Percentiles rank a stretch among this genome's conserved stretches.
Conservation (phyloP, 352 stramenopile genomes). For the Phytophthora cactorum region DNA sequence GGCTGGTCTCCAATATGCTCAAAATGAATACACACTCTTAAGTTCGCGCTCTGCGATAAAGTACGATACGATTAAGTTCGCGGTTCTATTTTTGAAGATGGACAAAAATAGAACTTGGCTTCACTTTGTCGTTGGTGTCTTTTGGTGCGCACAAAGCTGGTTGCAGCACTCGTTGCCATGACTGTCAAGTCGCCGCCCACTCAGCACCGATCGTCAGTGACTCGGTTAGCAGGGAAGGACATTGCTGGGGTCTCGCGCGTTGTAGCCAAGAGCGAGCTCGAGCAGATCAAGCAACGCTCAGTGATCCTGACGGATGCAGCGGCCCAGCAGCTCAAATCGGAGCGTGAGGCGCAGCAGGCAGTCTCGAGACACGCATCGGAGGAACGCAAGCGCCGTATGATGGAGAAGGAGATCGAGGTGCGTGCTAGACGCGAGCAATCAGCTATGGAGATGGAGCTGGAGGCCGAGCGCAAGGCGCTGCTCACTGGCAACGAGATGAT, state of each 20-base stretch:
- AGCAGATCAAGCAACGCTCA: slow-evolving; percentile 61
- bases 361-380: slow-evolving; percentile 61
- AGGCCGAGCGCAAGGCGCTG: slow-evolving; percentile 65
- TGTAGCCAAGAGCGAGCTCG: slow-evolving; percentile 41
- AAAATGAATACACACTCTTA: not conserved
- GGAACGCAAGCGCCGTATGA: slow-evolving; percentile 76
- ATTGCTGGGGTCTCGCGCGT: slow-evolving; percentile 57
- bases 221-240: slow-evolving; percentile 61
- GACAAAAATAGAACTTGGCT: slow-evolving; percentile 31
- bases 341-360: slow-evolving; percentile 49
- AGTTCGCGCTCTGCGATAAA: not conserved
- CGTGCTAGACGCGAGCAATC: slow-evolving; percentile 69
- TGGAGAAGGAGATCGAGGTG: slow-evolving; percentile 80
- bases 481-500: slow-evolving; percentile 69
- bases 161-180: slow-evolving; percentile 12
- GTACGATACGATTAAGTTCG: slow-evolving; percentile 1
- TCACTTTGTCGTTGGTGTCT: slow-evolving; percentile 6
- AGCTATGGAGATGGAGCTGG: slow-evolving; percentile 75
- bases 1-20: slow-evolving; percentile 25
- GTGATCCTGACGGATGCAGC: slow-evolving; percentile 68
- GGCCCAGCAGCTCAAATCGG: slow-evolving; percentile 42
- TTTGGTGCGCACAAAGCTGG: slow-evolving; percentile 1
- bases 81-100: slow-evolving; percentile 20
- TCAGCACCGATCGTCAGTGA: slow-evolving; percentile 44
- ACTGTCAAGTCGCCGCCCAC: slow-evolving; percentile 26